Evolutionary conservation across 2,329 filamentous ascomycete species (phyloP), one percentile per base, ranked within the genome.

Genomic region (Grosmannia serpens): DNA sequence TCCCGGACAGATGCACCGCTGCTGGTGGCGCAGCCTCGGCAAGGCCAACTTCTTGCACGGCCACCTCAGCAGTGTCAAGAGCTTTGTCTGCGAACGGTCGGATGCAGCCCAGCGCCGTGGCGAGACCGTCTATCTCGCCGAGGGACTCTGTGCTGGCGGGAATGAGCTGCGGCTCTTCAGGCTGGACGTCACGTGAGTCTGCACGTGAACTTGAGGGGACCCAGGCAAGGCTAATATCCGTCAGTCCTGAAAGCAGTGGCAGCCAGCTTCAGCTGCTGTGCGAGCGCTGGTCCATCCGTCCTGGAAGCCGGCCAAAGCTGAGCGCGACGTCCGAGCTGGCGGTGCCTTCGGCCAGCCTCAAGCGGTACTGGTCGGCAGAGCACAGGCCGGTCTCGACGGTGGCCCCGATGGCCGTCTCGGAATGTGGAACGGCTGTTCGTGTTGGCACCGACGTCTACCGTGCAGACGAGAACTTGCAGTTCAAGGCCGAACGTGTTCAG

Each of bases 1-100:
- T 26, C 55, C 55, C 17, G 55, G 55, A 7, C 44, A 51, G 31
- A 38, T 56, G 47, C 47, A 49, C 22, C 46, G 55, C 9, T 56
- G 55, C n/a, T 50, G 46, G 31, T 56, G 46, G 55, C 44, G 55
- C 31, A 35, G 44, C 20, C 55, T 56, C 13, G 55, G 55, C 3
- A 56, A 35, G 46, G 22, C 46, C 22, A 56, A 56, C 55, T 56
- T 56, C 41, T 22, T 56, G 26, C 55, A 56, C 17, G 10, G 15
- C 29, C 10, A 11, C 5, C 15, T 17, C 7, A 51, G 55, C 46
- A 49, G 55, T 15, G 29, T 49, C 29, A 56, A 56, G 46, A 51
- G 29, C 29, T 50, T 50, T n/a, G 27, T 50, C n/a, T 56, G 51
- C 26, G 55, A 56, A 31, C 33, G 24, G n/a, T 38, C 51, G 8